Base-by-base conservation (phyloP, 208 protist species). In the Leishmania martiniquensis region DNA sequence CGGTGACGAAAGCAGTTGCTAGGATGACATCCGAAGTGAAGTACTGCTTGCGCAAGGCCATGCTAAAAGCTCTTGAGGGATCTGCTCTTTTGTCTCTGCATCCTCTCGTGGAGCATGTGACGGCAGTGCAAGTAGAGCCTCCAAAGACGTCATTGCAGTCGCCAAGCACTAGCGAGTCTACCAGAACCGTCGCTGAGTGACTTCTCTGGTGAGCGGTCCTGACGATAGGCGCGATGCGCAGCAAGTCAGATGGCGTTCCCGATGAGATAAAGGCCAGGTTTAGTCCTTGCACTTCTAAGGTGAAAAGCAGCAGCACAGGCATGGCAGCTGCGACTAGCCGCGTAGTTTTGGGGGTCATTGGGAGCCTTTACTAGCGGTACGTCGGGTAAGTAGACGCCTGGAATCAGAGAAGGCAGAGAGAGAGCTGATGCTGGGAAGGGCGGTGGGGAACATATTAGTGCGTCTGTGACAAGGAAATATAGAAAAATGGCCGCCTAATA, bases 211-310 rank as follows among this genome's bases (percentile, higher is more conserved):
- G n/a, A 6, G 62, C 70, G 5, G 22, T 59, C n/a, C 39, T 17
- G 25, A 72, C 51, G 32, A 81, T 32, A 42, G 55, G 4, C 4
- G 37, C 9, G 15, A 81, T 69, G 1, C 22, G 44, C 0, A 44
- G 25, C n/a, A 81, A 55, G 10, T 72, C 51, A 5, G 70, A 42
- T 0, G 9, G 44, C 34, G 13, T 4, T 25, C 71, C 77, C 9
- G 77, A 81, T 6, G 77, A 76, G 51, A 76, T 37, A 76, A 81
- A 49, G 32, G 51, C 71, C 1, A 81, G 29, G 2, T 65, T 49
- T 17, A 81, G 70, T 12, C 25, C 55, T 22, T 60, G 42, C 25
- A 62, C 76, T 32, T n/a, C 10, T 37, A 32, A 25, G 15, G 72
- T 17, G 39, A 52, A 12, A 7, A 13, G 6, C 45, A 32, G 20